Base-by-base conservation (phyloP, 2,329 filamentous ascomycete species). In the Neofusicoccum ribis region DNA sequence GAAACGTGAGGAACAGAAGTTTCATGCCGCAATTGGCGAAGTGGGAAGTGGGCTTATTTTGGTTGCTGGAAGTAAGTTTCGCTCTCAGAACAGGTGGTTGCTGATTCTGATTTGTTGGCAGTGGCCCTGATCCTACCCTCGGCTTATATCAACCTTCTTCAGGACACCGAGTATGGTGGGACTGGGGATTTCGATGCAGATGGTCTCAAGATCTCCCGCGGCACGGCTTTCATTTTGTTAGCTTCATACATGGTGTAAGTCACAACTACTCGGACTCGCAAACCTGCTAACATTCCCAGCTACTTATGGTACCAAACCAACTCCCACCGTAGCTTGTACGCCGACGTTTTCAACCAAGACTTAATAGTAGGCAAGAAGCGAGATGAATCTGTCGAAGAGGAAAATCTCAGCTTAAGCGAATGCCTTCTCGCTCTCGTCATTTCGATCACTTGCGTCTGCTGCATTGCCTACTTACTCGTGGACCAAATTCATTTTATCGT, bases 11-110 rank as follows among this genome's bases (percentile, higher is more conserved):
- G 86, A 90, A 69, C 86, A 92, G 69, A 82, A 81, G n/a, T 95
- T 96, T 73, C 89, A 90, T 72, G 86, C 89, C 65, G 88, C 88
- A 3, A 85, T 96, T 63, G 91, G 88, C 68, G 92, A 96, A 77
- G 90, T 90, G 6, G 92, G 91, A n/a, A 91, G 86, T 52, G 91
- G 90, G 1, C 77, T 96, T 50, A 81, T 96, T 17, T 81, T 96
- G 61, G 91, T 92, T 64, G 91, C 91, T 79, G 91, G 87, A 68
- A 91, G 86, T 73, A 72, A 36, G 76, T 72, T 2, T 14, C 9
- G 7, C 4, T 15, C 15, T 52, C 27, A 14, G 17, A 43, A 5
- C 20, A 17, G 6, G 5, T 15, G 17, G 0, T 14, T 9, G 20
- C 14, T 27, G 20, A 5, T 15, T 41, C 37, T 56, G 11, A 56